Conservation (phyloP, 192 early-diverging fungal species). For the Mortierella claussenii region DNA sequence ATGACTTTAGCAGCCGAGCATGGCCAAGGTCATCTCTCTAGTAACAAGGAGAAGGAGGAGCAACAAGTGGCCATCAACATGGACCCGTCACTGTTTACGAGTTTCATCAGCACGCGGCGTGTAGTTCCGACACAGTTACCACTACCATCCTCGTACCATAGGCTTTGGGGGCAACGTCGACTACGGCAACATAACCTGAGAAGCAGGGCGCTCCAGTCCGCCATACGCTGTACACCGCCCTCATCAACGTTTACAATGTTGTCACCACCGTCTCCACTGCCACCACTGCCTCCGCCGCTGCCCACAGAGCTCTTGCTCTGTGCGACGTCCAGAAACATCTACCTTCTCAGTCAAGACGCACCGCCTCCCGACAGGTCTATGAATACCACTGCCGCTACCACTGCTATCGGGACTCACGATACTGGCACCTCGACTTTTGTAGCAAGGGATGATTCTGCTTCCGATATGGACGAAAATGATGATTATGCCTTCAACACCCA, state of each 20-base stretch:
- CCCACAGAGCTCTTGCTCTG: slow-evolving; percentile 26
- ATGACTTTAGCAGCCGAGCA: too few species aligned
- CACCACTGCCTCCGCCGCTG: not conserved
- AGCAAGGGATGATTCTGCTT: not conserved
- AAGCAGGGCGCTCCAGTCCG: not conserved
- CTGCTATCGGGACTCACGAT: not conserved
- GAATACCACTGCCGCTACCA: too few species aligned
- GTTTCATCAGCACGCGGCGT: too few species aligned
- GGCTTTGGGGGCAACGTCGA: too few species aligned
- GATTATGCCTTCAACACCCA: slow-evolving; percentile 15
- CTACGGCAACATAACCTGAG: not conserved
- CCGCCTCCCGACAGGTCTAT: too few species aligned
- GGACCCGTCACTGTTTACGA: slow-evolving; percentile 4
- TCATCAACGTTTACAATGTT: not conserved
- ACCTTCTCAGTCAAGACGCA: slow-evolving; percentile 21
- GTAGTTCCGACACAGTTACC: too few species aligned
- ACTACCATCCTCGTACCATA: too few species aligned
- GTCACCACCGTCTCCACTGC: not conserved
- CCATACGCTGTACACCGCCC: not conserved
- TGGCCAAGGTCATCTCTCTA: too few species aligned
- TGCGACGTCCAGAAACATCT: slow-evolving; percentile 40
- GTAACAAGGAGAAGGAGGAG: not conserved
- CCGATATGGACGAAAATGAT: slow-evolving; percentile 16
- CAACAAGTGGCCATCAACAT: not conserved
- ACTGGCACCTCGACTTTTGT: not conserved